These are phyloP conservation scores for Kodamaea restingae DNA, from an alignment of 805 yeast species.

Conservation along the genomic window DNA sequence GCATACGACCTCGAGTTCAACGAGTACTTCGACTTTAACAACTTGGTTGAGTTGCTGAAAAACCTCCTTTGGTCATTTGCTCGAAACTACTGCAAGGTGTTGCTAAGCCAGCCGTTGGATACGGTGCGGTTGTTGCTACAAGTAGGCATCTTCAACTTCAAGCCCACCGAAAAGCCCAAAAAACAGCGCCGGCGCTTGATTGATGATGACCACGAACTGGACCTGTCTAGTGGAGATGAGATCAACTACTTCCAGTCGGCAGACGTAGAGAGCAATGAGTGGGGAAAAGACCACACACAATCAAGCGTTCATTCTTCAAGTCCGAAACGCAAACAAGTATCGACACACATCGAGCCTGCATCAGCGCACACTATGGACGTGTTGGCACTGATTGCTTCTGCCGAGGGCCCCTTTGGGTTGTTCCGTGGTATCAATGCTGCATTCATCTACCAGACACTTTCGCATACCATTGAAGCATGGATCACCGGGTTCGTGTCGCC, in stretches of 20 bases:
- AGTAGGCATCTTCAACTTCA: slow-evolving; percentile 58
- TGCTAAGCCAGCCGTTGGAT: slow-evolving; percentile 86
- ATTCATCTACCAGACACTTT: slow-evolving; percentile 69
- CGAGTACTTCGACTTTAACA: slow-evolving; percentile 60
- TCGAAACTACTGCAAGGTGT: slow-evolving; percentile 63
- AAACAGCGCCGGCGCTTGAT: slow-evolving; percentile 8
- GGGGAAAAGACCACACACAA: slow-evolving; percentile 5
- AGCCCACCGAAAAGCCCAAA: slow-evolving; percentile 3
- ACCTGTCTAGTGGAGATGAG: slow-evolving; percentile 20
- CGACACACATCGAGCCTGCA: slow-evolving; percentile 44
- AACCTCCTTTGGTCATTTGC: slow-evolving; percentile 59
- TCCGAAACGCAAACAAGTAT: not conserved
- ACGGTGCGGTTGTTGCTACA: slow-evolving; percentile 75
- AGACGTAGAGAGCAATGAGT: slow-evolving; percentile 9
- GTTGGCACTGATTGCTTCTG: slow-evolving; percentile 58
- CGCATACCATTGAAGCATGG: slow-evolving; percentile 85
- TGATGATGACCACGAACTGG: slow-evolving; percentile 12
- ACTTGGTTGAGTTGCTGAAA: slow-evolving; percentile 52
- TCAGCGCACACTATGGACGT: slow-evolving; percentile 63
- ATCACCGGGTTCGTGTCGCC: slow-evolving; percentile 84
- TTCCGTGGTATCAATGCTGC: slow-evolving; percentile 77
- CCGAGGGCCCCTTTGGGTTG: slow-evolving; percentile 67
- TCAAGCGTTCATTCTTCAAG: not conserved
- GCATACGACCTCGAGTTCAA: slow-evolving; percentile 58
- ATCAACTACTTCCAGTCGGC: slow-evolving; percentile 34